Evolutionary conservation across 1,284 basidiomycete genomes (phyloP), one percentile per base, ranked within the genome.

Genomic region (Pseudozyma hubeiensis): DNA sequence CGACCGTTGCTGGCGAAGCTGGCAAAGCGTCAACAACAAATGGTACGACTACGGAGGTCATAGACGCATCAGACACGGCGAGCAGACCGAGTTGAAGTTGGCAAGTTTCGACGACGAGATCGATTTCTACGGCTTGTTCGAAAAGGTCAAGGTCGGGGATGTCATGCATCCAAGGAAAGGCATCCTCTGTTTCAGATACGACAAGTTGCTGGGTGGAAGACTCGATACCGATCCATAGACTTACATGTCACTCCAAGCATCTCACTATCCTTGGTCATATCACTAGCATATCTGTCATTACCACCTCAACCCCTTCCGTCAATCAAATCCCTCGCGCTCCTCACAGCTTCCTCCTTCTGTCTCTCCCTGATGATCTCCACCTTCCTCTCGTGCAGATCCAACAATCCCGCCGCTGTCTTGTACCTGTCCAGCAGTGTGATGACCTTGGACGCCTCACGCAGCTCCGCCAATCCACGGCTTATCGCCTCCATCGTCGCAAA

Each of bases 401-500:
- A 17, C 40, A 68, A 40, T 0, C 24, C 43, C 1, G 62, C 71
- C 4, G 71, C 71, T 0, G 37, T 51, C 9, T n/a, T 17, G 31
- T 55, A 69, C 52, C 31, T 62, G 24, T 62, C 65, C 8, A 68
- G 46, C 46, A 68, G 34, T 17, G 11, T 16, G 17, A 56, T 58
- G 13, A 56, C 67, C 30, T 49, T 46, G 10, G n/a, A 9, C 24
- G 53, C 11, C n/a, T 75, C 52, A 7, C 30, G 11, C 19, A 63
- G 29, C 13, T 51, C 48, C 1, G 62, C 63, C 3, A 75, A 37
- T 5, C 56, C 63, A 13, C 53, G 52, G 31, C 53, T 54, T 56
- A 75, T 62, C 17, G 65, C 72, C n/a, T 70, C 66, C 60, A 75
- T 62, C 3, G 72, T 75, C 5, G 49, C 72, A 35, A 66, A 69